phyloP scores from a whole-genome alignment of 139 green algal genomes.

The Coccomyxa sp. region DNA sequence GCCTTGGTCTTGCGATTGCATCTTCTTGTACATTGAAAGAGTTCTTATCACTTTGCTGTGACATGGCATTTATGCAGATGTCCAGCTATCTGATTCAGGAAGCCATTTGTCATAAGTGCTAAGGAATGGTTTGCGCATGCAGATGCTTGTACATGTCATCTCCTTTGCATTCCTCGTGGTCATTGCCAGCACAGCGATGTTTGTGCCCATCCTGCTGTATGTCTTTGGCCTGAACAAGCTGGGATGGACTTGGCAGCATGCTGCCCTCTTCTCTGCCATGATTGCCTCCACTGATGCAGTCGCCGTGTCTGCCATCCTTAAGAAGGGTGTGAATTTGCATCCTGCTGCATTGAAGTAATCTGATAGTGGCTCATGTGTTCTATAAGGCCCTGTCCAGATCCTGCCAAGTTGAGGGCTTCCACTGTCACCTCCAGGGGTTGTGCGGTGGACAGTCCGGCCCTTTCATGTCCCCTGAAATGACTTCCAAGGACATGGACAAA shows the following conservation, averaged over 20 bases:
- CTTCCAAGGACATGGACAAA: neutral
- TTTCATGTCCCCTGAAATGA: no score
- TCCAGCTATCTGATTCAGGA: no score
- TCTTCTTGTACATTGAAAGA: no score
- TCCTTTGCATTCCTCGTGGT: conserved; percentile 72
- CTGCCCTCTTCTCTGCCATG: conserved; percentile 69
- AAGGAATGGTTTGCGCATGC: neutral
- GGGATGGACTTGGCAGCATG: conserved; percentile 69
- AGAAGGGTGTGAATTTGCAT: conserved; percentile 16
- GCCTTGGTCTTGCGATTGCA: no score
- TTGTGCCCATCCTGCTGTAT: conserved; percentile 76
- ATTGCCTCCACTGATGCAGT: conserved; percentile 78
- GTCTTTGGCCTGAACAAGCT: conserved; percentile 43
- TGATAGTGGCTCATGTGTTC: neutral
- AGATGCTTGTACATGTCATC: conserved; percentile 58
- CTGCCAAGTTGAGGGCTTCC: no score
- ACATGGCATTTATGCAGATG: no score
- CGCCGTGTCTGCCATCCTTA: conserved; percentile 64
- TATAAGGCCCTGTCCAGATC: neutral
- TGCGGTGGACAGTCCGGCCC: no score
- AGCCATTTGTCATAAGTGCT: no score
- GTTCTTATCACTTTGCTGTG: no score
- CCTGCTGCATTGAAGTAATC: neutral
- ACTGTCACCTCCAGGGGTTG: no score
- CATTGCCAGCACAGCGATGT: conserved; percentile 40